Conservation (phyloP, 108 stramenopile species). For the Aureococcus anophagefferens region DNA sequence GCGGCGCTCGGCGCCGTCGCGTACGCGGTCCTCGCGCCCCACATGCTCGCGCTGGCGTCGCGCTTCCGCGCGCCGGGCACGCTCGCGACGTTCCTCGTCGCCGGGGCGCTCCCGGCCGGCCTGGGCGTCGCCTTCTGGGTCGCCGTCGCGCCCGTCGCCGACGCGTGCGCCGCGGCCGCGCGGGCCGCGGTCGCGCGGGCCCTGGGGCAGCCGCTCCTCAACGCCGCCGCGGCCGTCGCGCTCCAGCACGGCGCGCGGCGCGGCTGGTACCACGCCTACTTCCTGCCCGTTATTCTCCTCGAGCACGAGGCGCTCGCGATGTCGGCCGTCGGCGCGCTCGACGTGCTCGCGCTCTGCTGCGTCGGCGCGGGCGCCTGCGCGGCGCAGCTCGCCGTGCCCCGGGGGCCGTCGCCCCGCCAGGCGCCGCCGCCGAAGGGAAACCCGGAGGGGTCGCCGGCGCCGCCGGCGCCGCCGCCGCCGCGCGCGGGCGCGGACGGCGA, state of each 20-base stretch:
- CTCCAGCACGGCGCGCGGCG: neutral
- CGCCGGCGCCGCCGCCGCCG: no score
- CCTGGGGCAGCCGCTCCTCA: neutral
- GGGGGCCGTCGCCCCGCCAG: no score
- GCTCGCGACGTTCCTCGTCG: neutral
- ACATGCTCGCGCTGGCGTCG: neutral
- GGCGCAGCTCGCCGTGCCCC: neutral
- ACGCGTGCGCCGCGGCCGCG: no score
- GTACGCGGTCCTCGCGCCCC: neutral
- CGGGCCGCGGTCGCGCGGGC: no score
- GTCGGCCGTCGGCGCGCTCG: neutral
- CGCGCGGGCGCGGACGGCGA: neutral
- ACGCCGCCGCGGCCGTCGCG: neutral
- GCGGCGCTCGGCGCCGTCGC: neutral
- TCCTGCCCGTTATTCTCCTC: neutral
- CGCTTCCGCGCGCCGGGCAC: neutral
- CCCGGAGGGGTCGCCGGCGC: no score
- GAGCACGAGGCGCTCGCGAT: neutral
- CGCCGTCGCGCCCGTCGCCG: no score
- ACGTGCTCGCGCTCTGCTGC: neutral
- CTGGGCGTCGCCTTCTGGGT: no score
- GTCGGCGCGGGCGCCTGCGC: neutral
- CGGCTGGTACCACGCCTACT: neutral
- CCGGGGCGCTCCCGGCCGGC: neutral
- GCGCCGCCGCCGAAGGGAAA: no score